Base-by-base conservation (phyloP, 768 basidiomycete genomes). In the Russula brevipes region DNA sequence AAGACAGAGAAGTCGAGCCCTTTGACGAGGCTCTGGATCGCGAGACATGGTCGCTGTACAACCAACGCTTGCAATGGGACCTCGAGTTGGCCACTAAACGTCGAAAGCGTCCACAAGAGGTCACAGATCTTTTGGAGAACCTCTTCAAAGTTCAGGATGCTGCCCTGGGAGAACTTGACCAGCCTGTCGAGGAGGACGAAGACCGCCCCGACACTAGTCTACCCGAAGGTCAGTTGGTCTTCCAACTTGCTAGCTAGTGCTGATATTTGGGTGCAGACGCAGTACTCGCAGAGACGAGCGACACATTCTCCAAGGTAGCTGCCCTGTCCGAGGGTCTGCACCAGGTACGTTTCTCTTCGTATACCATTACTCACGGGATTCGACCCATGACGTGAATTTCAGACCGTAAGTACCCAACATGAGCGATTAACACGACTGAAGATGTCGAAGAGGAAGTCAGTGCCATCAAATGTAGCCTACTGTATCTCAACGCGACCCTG, bases 21-120 rank as follows among this genome's bases (percentile, higher is more conserved):
- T 96, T 94, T 72, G 91, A 96, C 69, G 92, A 96, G 73, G 85
- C 83, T 2, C 81, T 96, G 38, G 93, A 95, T 71, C 77, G 89
- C 54, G 82, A 83, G 50, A 87, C 94, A 50, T 92, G 88, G 87
- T 86, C 87, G 0, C 73, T 94, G 19, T 85, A 88, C 46, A 83
- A 87, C 66, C 88, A 88, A 54, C 78, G 86, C 36, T 75, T 92
- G 56, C 81, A 86, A 66, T 91, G 85, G 85, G 85, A 92, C 70
- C 84, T 82, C 64, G 81, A 86, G 60, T 80, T 90, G 44, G 86
- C 87, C 30, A 81, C 82, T 54, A 82, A 82, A 61, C 81, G 92
- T 51, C 84, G 88, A 53, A 82, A 77, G 9, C 75, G 79, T 46
- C 93, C 92, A 0, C 70, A 67, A 19, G 79, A 85, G 60, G 77